phyloP scores from a whole-genome alignment of 257 asterid genomes.

The Datura wrightii region DNA sequence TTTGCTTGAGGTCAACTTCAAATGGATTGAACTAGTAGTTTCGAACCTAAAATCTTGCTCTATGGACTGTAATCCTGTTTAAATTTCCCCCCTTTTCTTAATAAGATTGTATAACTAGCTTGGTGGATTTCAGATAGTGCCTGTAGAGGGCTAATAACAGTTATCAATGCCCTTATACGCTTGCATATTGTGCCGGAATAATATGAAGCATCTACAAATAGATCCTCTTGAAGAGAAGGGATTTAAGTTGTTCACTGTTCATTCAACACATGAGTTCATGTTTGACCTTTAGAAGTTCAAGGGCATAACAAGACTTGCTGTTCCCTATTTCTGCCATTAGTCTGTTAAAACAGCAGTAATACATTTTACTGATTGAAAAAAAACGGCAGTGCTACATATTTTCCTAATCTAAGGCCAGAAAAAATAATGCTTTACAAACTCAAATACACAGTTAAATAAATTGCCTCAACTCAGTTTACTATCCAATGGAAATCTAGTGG shows the following conservation, averaged over 20 bases:
- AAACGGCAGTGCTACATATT: neutral
- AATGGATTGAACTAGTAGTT: neutral
- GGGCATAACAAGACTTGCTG: neutral
- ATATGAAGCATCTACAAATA: neutral
- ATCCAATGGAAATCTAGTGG: neutral
- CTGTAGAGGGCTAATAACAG: neutral
- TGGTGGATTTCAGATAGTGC: neutral
- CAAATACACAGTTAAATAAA: neutral
- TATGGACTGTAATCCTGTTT: neutral
- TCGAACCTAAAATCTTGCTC: slow-evolving; percentile 12
- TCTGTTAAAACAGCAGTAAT: neutral
- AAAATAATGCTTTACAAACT: neutral
- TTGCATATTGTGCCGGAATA: neutral
- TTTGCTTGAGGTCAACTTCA: neutral
- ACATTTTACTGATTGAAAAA: neutral
- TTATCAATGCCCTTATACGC: neutral
- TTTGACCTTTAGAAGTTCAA: slow-evolving; percentile 10
- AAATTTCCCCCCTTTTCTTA: neutral
- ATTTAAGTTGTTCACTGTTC: slow-evolving; percentile 4
- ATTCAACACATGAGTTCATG: neutral
- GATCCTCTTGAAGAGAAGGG: neutral
- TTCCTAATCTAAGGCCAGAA: neutral
- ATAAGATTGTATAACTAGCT: neutral
- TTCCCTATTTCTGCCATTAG: neutral
- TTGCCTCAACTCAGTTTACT: neutral